These are phyloP conservation scores for Glebionis coronaria DNA, from an alignment of 129 eudicot species.

Conservation along the genomic window DNA sequence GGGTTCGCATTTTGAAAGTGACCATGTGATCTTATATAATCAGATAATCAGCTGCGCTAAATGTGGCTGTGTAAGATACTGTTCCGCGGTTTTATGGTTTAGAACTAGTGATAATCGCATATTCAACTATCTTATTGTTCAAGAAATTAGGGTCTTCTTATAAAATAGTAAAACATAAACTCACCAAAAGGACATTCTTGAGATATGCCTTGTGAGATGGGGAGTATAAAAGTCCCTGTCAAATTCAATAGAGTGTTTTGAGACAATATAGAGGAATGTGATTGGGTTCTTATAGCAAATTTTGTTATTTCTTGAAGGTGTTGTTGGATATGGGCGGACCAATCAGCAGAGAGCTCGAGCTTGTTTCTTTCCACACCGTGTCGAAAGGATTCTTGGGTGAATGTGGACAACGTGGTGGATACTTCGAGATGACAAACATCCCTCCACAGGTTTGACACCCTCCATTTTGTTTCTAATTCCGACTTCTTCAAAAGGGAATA, in stretches of 20 bases:
- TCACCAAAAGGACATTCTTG: too few species aligned
- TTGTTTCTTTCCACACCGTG: conserved; percentile 90
- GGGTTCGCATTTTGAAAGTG: too few species aligned
- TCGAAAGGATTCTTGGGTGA: conserved; percentile 98
- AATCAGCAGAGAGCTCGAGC: conserved; percentile 83
- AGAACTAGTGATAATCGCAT: too few species aligned
- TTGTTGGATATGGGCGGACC: conserved; percentile 92
- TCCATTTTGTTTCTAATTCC: background rate
- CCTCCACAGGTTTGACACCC: conserved; percentile 63
- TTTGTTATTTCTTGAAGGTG: conserved; percentile 45
- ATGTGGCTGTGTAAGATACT: too few species aligned
- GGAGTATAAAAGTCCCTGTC: background rate
- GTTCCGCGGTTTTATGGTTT: too few species aligned
- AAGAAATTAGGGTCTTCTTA: too few species aligned
- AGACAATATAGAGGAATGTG: background rate
- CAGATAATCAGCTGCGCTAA: too few species aligned
- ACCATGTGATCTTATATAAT: too few species aligned
- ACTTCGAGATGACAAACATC: conserved; percentile 98
- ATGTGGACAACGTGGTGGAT: conserved; percentile 99
- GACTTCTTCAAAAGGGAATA: background rate
- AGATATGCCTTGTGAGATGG: too few species aligned
- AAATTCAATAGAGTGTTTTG: conserved; percentile 8
- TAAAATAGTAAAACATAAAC: too few species aligned
- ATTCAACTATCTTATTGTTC: too few species aligned
- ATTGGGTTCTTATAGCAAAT: background rate